A percentile compares a stretch with the other conserved stretches of the same genome.
Conservation (phyloP, 1,139 yeast species). For the Saccharomyces pastorianus region DNA sequence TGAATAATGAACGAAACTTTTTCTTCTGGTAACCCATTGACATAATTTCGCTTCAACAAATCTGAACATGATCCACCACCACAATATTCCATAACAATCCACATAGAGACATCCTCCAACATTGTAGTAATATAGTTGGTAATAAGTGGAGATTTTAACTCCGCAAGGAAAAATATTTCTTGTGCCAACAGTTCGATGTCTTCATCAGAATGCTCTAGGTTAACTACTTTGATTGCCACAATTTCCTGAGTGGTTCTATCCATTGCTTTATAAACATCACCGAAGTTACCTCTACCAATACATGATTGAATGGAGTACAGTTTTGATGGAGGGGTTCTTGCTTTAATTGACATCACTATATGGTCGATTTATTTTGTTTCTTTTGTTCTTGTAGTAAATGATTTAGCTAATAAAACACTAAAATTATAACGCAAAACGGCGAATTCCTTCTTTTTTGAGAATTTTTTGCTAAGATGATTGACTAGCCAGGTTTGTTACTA, state of each 20-base stretch:
- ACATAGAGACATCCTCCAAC: slow-evolving; percentile 56
- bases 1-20: slow-evolving; percentile 51
- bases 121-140: slow-evolving; percentile 63
- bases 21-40: slow-evolving; percentile 47
- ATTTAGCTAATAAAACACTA: background rate
- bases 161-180: slow-evolving; percentile 67
- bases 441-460: background rate
- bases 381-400: background rate
- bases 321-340: slow-evolving; percentile 22
- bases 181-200: slow-evolving; percentile 61
- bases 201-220: slow-evolving; percentile 66
- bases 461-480: background rate
- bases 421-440: slow-evolving; percentile 1
- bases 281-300: slow-evolving; percentile 80
- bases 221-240: slow-evolving; percentile 75
- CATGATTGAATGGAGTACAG: slow-evolving; percentile 45
- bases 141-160: slow-evolving; percentile 52
- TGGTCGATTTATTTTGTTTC: slow-evolving; percentile 8
- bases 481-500: background rate
- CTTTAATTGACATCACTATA: background rate
- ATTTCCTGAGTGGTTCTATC: slow-evolving; percentile 15
- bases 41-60: slow-evolving; percentile 41
- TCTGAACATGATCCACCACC: slow-evolving; percentile 90
- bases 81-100: slow-evolving; percentile 89
- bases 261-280: slow-evolving; percentile 68